phyloP scores from a whole-genome alignment of 257 asterid genomes.

The Nyctanthes arbortristis region DNA sequence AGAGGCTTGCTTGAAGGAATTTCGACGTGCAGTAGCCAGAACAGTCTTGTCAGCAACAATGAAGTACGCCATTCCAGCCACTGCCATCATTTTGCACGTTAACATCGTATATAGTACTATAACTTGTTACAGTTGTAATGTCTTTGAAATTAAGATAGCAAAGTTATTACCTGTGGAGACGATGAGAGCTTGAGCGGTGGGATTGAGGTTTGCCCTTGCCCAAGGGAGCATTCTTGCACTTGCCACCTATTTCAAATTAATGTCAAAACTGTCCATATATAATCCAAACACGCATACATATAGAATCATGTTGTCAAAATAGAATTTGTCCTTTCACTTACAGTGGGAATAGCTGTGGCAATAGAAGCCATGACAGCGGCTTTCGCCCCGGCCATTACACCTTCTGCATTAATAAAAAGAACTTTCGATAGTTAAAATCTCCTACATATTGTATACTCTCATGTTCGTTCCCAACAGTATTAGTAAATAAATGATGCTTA shows the following conservation, averaged over 20 bases:
- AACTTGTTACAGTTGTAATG: background rate
- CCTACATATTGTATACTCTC: too few relatives aligned
- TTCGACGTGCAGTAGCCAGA: conserved; percentile 67
- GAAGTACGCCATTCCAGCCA: conserved; percentile 89
- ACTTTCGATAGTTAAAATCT: too few relatives aligned
- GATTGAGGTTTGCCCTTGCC: conserved; percentile 83
- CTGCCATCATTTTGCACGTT: conserved; percentile 18
- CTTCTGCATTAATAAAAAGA: conserved; percentile 58
- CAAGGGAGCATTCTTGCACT: conserved; percentile 79
- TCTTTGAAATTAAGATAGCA: conserved; percentile 9
- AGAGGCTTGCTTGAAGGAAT: conserved; percentile 47
- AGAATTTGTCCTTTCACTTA: conserved; percentile 16
- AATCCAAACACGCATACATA: background rate
- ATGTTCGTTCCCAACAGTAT: background rate
- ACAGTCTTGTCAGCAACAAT: conserved; percentile 90
- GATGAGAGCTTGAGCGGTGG: conserved; percentile 88
- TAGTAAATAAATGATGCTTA: conserved; percentile 1
- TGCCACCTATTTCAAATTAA: conserved; percentile 50
- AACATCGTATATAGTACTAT: background rate
- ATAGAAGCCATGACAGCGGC: conserved; percentile 76
- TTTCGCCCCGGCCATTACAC: conserved; percentile 80
- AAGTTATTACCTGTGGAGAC: conserved; percentile 81
- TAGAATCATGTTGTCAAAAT: background rate
- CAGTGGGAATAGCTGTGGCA: conserved; percentile 94
- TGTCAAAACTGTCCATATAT: background rate